phyloP scores from a whole-genome alignment of 2,329 filamentous ascomycete genomes.

The Didymella exigua region DNA sequence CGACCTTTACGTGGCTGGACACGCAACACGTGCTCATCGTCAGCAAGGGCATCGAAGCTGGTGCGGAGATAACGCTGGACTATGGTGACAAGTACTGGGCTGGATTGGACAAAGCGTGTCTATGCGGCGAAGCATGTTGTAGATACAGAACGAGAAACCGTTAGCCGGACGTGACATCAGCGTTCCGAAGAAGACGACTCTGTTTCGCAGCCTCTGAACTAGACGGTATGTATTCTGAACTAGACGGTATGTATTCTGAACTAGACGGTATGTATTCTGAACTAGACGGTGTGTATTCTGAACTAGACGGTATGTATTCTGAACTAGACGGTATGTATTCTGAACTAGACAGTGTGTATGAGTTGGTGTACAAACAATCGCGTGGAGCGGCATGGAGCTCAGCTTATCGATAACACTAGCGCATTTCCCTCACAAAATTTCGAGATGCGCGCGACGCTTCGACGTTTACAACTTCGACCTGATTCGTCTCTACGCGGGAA shows the following conservation, averaged over 20 bases:
- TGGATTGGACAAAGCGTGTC: conserved; percentile 60
- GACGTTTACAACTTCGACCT: not conserved
- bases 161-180: not conserved
- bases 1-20: conserved; percentile 63
- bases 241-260: too few relatives aligned
- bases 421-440: conserved; percentile 38
- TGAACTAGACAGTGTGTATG: too few relatives aligned
- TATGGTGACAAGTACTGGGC: conserved; percentile 65
- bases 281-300: too few relatives aligned
- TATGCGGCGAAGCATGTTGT: conserved; percentile 61
- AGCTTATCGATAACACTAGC: conserved; percentile 38
- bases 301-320: too few relatives aligned
- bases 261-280: too few relatives aligned
- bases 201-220: not conserved
- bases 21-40: conserved; percentile 62
- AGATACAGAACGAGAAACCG: conserved; percentile 46
- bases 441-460: conserved; percentile 10
- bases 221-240: too few relatives aligned
- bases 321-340: too few relatives aligned
- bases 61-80: conserved; percentile 62
- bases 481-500: not conserved
- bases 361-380: not conserved
- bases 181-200: not conserved
- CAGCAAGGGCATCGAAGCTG: conserved; percentile 60
- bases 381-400: not conserved